phyloP scores from a whole-genome alignment of 179 eudicot genomes.

The Nepenthes alata region DNA sequence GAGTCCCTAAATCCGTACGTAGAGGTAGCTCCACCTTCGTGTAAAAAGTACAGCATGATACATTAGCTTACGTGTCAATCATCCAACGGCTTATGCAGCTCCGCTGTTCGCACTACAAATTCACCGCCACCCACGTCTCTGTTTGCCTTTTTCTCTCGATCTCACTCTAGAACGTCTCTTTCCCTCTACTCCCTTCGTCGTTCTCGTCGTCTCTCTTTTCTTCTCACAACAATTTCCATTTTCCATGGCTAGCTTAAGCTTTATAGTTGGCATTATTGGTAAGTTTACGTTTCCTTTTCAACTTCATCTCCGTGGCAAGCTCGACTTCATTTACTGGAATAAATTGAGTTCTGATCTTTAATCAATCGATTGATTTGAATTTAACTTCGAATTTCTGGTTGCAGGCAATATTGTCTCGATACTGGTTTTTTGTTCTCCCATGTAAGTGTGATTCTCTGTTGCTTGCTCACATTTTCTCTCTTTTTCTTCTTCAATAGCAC shows the following conservation, averaged over 20 bases:
- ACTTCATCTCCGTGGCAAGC: no score
- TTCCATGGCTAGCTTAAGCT: constrained; percentile 21
- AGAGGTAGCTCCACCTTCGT: no score
- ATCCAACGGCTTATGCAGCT: neutral
- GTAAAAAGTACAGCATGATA: no score
- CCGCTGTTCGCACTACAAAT: neutral
- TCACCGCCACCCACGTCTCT: neutral
- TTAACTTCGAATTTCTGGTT: neutral
- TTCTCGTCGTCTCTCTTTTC: no score
- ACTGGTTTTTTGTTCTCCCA: constrained; percentile 24
- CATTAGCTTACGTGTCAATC: neutral
- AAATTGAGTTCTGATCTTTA: no score
- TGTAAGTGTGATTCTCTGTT: constrained; percentile 16
- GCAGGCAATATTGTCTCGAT: constrained; percentile 14
- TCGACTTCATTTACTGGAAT: no score
- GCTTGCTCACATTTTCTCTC: no score
- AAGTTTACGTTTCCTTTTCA: no score
- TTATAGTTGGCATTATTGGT: constrained; percentile 23
- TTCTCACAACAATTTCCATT: neutral
- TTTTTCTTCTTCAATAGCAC: no score
- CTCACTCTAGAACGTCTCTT: neutral
- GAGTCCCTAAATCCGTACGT: no score
- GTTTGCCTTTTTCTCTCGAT: neutral
- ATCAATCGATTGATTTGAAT: no score
- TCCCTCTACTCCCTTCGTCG: neutral